Base-by-base conservation (phyloP, 2,329 filamentous ascomycete species). In the Teratosphaeria pseudoeucalypti region DNA sequence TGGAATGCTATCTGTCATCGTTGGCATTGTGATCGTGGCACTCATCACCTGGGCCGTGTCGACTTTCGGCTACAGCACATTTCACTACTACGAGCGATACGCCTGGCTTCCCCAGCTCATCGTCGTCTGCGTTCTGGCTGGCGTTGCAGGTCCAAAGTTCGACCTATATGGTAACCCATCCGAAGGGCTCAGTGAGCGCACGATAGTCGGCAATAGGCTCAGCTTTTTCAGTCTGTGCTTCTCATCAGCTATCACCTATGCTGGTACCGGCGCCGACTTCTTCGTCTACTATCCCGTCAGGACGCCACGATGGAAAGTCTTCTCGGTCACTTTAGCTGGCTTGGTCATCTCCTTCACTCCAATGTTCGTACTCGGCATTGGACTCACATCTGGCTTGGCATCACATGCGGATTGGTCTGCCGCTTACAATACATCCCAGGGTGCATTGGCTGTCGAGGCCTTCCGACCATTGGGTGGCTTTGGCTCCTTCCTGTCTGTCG, bases 191-290 rank as follows among this genome's bases (percentile, higher is more conserved):
- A 66, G 76, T 14, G 9, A 54, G 1, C 71, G 76, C 52, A 83
- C 81, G 2, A 67, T 85, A 7, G 73, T 76, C 14, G 85, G 82
- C 26, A 82, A 82, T 61, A 75, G 82, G 2, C 74, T 90, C 34
- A 86, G 84, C 4, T 90, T 88, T 72, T 87, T 90, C 71, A 86
- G 83, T 11, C 76, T 90, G 54, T 87, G 83, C 64, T 76, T 88
- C 12, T 84, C 85, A 26, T 81, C 82, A 1, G 82, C 83, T 7
- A 81, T 87, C 57, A 85, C 84, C 1, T 89, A 86, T 69, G 76
- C 81, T 1, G 81, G 83, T 4, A 79, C 80, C 1, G 83, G 81
- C n/a, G 82, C 82, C 0, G 85, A 88, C 69, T 87, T 84, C 68
- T 86, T 87, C 64, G 84, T 87, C 58, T 88, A 87, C 71, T 86